These are phyloP conservation scores for Ophiocordyceps camponoti-floridani DNA, from an alignment of 2,329 filamentous ascomycete species.

Conservation along the genomic window DNA sequence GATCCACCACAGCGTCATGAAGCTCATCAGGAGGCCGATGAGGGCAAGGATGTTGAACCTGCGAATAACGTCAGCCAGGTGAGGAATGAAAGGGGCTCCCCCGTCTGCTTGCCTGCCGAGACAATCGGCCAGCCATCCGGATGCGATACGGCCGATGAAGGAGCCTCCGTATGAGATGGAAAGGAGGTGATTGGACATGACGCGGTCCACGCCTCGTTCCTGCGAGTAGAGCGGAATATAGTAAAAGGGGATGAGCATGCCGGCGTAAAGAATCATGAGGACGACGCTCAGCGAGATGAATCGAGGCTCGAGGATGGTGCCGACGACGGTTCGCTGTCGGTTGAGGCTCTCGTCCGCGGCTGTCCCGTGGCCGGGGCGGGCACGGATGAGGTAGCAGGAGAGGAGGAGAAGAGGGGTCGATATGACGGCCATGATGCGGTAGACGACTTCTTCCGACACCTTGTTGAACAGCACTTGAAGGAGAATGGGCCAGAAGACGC, in stretches of 20 bases:
- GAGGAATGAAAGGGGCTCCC: not conserved
- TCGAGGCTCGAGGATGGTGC: slow-evolving; percentile 8
- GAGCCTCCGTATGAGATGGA: slow-evolving; percentile 43
- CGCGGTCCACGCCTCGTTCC: slow-evolving; percentile 22
- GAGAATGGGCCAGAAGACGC: slow-evolving; percentile 12
- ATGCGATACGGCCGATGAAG: slow-evolving; percentile 30
- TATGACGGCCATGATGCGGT: slow-evolving; percentile 7
- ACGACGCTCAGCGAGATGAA: slow-evolving; percentile 7
- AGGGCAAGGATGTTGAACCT: slow-evolving; percentile 22
- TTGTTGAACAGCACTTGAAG: slow-evolving; percentile 5
- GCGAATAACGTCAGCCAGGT: not conserved
- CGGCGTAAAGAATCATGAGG: slow-evolving; percentile 11
- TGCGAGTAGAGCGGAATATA: slow-evolving; percentile 31
- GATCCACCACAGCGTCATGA: slow-evolving; percentile 14
- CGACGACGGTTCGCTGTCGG: slow-evolving; percentile 7
- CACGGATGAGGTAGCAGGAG: slow-evolving; percentile 11
- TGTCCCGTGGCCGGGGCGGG: slow-evolving; percentile 6
- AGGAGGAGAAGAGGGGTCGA: slow-evolving; percentile 9
- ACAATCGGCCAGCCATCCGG: slow-evolving; percentile 32
- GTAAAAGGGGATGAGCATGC: slow-evolving; percentile 13
- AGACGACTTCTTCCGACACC: slow-evolving; percentile 4
- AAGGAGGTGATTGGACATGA: slow-evolving; percentile 41
- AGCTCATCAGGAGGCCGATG: slow-evolving; percentile 7
- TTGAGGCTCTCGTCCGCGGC: slow-evolving; percentile 2
- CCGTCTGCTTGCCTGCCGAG: slow-evolving; percentile 17